Base-by-base conservation (phyloP, 2,329 filamentous ascomycete species). In the Monosporascus sp. region DNA sequence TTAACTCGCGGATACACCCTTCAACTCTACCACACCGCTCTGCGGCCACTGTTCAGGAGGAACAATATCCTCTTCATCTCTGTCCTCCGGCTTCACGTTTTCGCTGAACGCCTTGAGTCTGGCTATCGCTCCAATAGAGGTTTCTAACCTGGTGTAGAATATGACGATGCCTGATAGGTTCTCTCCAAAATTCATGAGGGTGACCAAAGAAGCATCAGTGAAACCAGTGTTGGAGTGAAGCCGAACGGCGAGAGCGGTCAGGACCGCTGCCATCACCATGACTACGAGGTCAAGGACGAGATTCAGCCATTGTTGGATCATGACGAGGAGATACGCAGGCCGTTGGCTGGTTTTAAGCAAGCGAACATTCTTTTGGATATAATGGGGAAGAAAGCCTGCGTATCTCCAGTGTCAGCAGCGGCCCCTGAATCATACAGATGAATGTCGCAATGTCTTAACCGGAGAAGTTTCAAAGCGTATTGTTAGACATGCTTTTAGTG, bases 261-360 rank as follows among this genome's bases (percentile, higher is more conserved):
- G 51, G 14, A 64, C n/a, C 5, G 61, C 47, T 5, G 62, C 61
- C 6, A 66, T 31, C 7, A 58, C 47, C 43, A 61, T 60, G 3
- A 67, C 60, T 3, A 65, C 52, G 2, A 60, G n/a, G 14, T 60
- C 53, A 1, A 64, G 55, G 6, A 63, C 59, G 3, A 61, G 24
- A 1, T 43, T 51, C 31, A 67, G 55, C 64, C 64, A 66, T 50
- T 64, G 70, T 58, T 82, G 78, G 20, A 80, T 72, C 51, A 74
- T 74, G 45, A 68, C 73, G 5, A 81, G 68, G 7, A 80, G 70
- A 57, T 82, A 82, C 37, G 75, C 76, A 3, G 79, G 79, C 28
- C 72, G 63, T 55, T 81, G 78, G 3, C 77, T 79, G 9, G 66
- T 68, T 55, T 81, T 74, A 5, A 81, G 63, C 1, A 78, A 65